These are phyloP conservation scores for Medakamo hakoo DNA, from an alignment of 139 green algal genomes.

Conservation along the genomic window DNA sequence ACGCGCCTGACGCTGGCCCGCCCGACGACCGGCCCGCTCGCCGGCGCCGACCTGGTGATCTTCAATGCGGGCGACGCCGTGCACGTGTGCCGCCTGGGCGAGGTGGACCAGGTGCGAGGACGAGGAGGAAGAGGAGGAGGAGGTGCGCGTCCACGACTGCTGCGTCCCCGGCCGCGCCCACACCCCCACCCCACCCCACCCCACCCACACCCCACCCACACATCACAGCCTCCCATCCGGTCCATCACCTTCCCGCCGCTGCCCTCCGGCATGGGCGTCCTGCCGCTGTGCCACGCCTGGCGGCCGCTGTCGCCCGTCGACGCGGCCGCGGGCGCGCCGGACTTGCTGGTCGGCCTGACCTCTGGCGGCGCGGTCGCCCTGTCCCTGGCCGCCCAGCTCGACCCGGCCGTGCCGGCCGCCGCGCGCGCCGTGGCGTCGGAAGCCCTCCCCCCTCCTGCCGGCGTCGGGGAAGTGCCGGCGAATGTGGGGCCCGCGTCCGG, in stretches of 20 bases:
- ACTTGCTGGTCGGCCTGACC: not conserved
- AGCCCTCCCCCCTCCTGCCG: no score
- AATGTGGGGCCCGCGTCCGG: no score
- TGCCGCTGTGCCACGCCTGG: not conserved
- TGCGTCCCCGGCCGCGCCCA: not conserved
- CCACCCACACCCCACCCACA: not conserved
- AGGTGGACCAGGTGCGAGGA: not conserved
- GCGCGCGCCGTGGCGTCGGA: no score
- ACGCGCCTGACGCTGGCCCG: not conserved
- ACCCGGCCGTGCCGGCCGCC: no score
- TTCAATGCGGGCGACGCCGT: not conserved
- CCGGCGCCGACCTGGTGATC: not conserved
- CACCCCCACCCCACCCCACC: no score
- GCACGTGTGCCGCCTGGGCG: not conserved
- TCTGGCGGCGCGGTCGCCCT: not conserved
- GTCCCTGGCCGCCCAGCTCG: not conserved
- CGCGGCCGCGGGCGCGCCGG: no score
- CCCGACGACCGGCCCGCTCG: not conserved
- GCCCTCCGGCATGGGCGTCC: not conserved
- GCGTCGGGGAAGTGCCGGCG: no score
- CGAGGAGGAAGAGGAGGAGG: not conserved
- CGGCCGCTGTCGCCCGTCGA: no score
- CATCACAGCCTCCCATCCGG: not conserved
- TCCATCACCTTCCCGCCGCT: not conserved
- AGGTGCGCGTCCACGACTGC: no score